Base-by-base conservation (phyloP, 1,284 basidiomycete species). In the Malassezia equina region DNA sequence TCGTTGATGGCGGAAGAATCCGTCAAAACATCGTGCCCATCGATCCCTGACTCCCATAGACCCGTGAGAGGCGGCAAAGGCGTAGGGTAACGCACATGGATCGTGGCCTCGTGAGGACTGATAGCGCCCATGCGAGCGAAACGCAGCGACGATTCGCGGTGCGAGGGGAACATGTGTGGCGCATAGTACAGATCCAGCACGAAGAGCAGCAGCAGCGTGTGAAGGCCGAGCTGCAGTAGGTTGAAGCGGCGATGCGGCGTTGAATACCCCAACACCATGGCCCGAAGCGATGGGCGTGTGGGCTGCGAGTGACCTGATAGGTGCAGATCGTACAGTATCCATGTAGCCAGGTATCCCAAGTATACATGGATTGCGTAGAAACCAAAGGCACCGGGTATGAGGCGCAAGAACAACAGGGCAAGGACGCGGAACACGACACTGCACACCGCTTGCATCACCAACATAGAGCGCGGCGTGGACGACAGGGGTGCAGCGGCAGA, bases 121-220 rank as follows among this genome's bases (percentile, higher is more conserved):
- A 74, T 39, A 15, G 64, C 64, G 21, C 69, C 71, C 9, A 65
- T 61, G 33, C 70, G 65, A n/a, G 66, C 64, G 45, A 74, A 71
- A 5, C 59, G 41, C 13, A 74, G 63, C 44, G 64, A 63, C 58
- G 67, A 63, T 24, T 68, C 69, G 58, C 59, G 65, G 58, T 70
- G 65, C 6, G 71, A 73, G 4, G 71, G 70, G 47, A 70, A 74
- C 36, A 71, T 54, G 55, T 69, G 68, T 12, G 71, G 71, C 28
- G 65, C 66, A 31, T 63, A 50, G 55, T 67, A 66, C 47, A 62
- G 59, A 60, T 74, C 71, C 40, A 73, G 54, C 48, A 69, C 67
- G 34, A 71, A 43, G 27, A 61, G 55, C 17, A 73, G 56, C 24
- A 64, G 51, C 13, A 71, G 55, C 4, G 65, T 64, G 51, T 74